These are phyloP conservation scores for Cordyceps javanica DNA, from an alignment of 2,329 filamentous ascomycete genomes.

Conservation along the genomic window DNA sequence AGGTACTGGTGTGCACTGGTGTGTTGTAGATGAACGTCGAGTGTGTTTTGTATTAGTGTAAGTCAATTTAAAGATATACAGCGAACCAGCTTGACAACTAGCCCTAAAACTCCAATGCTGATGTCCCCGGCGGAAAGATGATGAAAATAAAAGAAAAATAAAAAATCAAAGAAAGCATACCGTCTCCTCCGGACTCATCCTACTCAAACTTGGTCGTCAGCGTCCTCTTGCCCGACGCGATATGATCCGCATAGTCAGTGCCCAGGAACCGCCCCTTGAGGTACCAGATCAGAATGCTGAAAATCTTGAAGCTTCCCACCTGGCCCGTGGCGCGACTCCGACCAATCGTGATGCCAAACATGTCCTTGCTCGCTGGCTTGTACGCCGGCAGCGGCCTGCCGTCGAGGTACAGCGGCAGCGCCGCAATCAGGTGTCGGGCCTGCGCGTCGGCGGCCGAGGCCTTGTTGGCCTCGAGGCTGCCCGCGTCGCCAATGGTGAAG, in stretches of 20 bases:
- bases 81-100: neutral
- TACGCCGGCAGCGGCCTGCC: constrained; percentile 26
- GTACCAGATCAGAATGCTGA: constrained; percentile 32
- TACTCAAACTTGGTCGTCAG: constrained; percentile 24
- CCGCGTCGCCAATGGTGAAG: constrained; percentile 40
- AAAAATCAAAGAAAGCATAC: too few species aligned
- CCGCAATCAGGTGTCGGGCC: constrained; percentile 28
- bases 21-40: too few species aligned
- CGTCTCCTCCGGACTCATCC: neutral
- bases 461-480: constrained; percentile 33
- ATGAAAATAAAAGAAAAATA: neutral
- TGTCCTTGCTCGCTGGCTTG: constrained; percentile 21
- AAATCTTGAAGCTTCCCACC: constrained; percentile 30
- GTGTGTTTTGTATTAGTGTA: too few species aligned
- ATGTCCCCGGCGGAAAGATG: neutral
- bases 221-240: constrained; percentile 30
- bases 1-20: too few species aligned
- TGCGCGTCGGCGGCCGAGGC: constrained; percentile 27
- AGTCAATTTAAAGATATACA: neutral
- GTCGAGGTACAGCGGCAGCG: constrained; percentile 28
- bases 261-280: constrained; percentile 34
- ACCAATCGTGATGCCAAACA: constrained; percentile 34
- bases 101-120: constrained; percentile 2
- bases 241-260: constrained; percentile 24
- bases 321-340: constrained; percentile 33